Base-by-base conservation (phyloP, 2,329 filamentous ascomycete genomes). In the Diaporthe longicolla region DNA sequence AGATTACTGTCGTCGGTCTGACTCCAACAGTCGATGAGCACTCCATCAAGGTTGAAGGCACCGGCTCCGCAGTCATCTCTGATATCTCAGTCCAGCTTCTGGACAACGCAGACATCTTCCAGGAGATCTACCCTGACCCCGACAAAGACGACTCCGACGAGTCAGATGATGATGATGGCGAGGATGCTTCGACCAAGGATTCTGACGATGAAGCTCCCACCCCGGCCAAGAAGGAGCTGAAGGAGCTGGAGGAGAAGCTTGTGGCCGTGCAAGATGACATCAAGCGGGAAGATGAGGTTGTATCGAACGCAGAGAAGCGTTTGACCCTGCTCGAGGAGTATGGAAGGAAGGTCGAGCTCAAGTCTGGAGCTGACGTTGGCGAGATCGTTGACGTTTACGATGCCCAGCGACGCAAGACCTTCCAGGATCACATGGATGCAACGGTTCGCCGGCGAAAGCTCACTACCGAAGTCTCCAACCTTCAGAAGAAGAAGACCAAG, bases 41-140 rank as follows among this genome's bases (percentile, higher is more conserved):
- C 76, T 89, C 88, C 13, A 88, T 92, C 81, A 90, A 90, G 77
- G 86, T 92, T 45, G 89, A 91, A 77, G 89, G 89, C 59, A 86
- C 85, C 69, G 89, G 89, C n/a, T 79, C 85, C 0, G 90, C 89
- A 11, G 87, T 87, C 68, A 89, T 92, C 77, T 89, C 87, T 15
- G 90, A 93, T 78, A 91, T 93, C 75, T 86, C 88, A 13, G 87
- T 92, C 54, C 87, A 92, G 74, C 82, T 89, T 9, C 82, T 92
- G 13, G 86, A 87, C 2, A 91, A 91, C 76, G 84, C 82, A 21
- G 87, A 90, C 37, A 82, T 84, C 35, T 91, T 89, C 71, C 80
- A 89, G 61, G 88, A 91, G 37, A 79, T 89, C 21, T 89, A 90
- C 75, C 86, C 88, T 0, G 85, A 87, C 15, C 83, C 82, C 0